Conservation (phyloP, 129 eudicot genomes). For the Saposhnikovia divaricata region DNA sequence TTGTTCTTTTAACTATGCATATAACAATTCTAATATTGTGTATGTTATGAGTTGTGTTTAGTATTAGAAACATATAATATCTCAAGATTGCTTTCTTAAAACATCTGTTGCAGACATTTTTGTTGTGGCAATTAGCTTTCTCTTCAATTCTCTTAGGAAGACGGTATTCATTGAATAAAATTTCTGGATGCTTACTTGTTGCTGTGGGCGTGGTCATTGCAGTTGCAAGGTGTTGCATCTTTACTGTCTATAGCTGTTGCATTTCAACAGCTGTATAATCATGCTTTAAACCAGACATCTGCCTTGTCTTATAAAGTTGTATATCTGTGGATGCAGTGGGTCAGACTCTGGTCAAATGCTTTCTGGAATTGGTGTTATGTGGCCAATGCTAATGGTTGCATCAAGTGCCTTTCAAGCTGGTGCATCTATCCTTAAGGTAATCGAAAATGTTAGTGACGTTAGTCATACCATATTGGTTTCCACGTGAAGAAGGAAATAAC, state of each 20-base stretch:
- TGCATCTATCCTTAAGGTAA: slow-evolving; percentile 80
- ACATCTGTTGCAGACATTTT: slow-evolving; percentile 67
- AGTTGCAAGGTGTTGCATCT: slow-evolving; percentile 56
- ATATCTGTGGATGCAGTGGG: slow-evolving; percentile 44
- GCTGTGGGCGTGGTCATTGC: slow-evolving; percentile 84
- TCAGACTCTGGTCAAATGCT: slow-evolving; percentile 72
- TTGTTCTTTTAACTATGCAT: not conserved
- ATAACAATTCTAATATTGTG: not conserved
- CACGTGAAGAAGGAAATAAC: not conserved
- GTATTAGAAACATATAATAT: not conserved
- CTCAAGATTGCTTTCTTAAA: slow-evolving; percentile 12
- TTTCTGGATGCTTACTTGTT: slow-evolving; percentile 76
- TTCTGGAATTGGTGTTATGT: slow-evolving; percentile 57
- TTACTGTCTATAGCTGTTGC: not conserved
- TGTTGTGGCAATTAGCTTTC: slow-evolving; percentile 85
- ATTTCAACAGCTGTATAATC: not conserved
- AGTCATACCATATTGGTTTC: not conserved
- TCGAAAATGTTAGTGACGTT: slow-evolving; percentile 3
- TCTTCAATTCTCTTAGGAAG: slow-evolving; percentile 62
- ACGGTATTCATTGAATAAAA: slow-evolving; percentile 56
- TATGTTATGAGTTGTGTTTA: not conserved
- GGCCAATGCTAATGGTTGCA: slow-evolving; percentile 81
- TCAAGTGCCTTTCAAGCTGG: slow-evolving; percentile 95
- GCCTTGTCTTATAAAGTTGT: not conserved
- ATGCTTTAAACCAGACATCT: not conserved